A percentile compares a stretch with the other conserved stretches of the same genome.
Evolutionary conservation across 805 yeast genomes (phyloP).

Genomic region (Jamesozyma jinghongensis): DNA sequence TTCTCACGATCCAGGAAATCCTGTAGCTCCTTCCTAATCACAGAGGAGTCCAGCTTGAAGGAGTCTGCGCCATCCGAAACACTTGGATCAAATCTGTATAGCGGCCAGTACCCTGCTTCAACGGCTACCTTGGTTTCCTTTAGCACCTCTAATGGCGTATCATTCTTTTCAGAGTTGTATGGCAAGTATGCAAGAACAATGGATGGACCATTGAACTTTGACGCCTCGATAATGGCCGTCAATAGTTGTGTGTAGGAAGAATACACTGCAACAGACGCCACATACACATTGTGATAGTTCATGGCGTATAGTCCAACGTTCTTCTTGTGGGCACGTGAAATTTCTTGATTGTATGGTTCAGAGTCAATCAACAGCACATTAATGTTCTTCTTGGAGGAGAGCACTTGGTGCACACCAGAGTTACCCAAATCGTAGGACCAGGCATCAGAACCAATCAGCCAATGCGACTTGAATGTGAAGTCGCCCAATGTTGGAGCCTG

Average conservation of each 20-base stretch:
- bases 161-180: constrained; percentile 45
- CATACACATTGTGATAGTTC: constrained; percentile 84
- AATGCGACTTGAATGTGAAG: constrained; percentile 45
- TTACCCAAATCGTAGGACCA: constrained; percentile 93
- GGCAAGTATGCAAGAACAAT: constrained; percentile 87
- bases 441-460: constrained; percentile 91
- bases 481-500: constrained; percentile 33
- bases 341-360: constrained; percentile 48
- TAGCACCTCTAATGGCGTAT: constrained; percentile 62
- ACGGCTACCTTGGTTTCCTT: constrained; percentile 85
- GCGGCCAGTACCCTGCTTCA: constrained; percentile 94
- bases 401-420: constrained; percentile 81
- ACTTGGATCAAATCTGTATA: constrained; percentile 74
- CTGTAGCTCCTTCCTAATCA: constrained; percentile 64
- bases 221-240: constrained; percentile 86
- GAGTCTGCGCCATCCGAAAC: constrained; percentile 35
- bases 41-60: constrained; percentile 79
- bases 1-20: constrained; percentile 85
- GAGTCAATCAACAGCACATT: constrained; percentile 84
- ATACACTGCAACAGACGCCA: constrained; percentile 90
- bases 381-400: constrained; percentile 65
- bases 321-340: constrained; percentile 42
- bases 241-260: constrained; percentile 88
- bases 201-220: constrained; percentile 81
- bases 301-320: constrained; percentile 91